phyloP scores from a whole-genome alignment of 371 early-diverging fungal genomes.

The Syncephalastrum monosporum region DNA sequence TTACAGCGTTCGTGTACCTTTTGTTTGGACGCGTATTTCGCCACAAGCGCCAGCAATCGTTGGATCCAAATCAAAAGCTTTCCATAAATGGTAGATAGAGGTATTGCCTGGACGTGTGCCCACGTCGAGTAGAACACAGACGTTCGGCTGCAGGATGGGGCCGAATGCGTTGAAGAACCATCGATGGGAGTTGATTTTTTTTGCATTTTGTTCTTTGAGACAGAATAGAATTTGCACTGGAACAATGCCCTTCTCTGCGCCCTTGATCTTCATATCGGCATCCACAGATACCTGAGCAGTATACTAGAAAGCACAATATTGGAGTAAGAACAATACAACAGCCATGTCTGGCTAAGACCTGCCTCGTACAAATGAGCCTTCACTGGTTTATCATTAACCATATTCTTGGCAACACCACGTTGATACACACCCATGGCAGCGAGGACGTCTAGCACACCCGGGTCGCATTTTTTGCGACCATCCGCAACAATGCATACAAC shows the following conservation, averaged over 20 bases:
- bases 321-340: not conserved
- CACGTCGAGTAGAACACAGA: conserved; percentile 80
- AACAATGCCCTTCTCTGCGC: conserved; percentile 70
- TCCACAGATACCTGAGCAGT: conserved; percentile 87
- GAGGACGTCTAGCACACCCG: conserved; percentile 53
- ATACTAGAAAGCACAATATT: conserved; percentile 46
- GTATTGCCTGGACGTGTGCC: conserved; percentile 78
- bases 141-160: conserved; percentile 69
- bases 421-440: conserved; percentile 72
- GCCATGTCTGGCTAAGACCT: not conserved
- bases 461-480: conserved; percentile 72
- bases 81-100: conserved; percentile 79
- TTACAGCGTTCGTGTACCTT: not conserved
- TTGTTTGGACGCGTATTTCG: conserved; percentile 65
- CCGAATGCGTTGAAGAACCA: conserved; percentile 92
- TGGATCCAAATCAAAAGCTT: conserved; percentile 71
- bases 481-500: conserved; percentile 85
- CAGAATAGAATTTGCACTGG: conserved; percentile 84
- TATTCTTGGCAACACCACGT: conserved; percentile 67
- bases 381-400: conserved; percentile 57
- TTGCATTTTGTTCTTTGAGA: conserved; percentile 72
- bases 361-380: conserved; percentile 80
- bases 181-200: conserved; percentile 86
- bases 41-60: conserved; percentile 84
- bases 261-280: conserved; percentile 66